Evolutionary conservation across 306 rosid genomes (phyloP).

Genomic region (Prunus padus): DNA sequence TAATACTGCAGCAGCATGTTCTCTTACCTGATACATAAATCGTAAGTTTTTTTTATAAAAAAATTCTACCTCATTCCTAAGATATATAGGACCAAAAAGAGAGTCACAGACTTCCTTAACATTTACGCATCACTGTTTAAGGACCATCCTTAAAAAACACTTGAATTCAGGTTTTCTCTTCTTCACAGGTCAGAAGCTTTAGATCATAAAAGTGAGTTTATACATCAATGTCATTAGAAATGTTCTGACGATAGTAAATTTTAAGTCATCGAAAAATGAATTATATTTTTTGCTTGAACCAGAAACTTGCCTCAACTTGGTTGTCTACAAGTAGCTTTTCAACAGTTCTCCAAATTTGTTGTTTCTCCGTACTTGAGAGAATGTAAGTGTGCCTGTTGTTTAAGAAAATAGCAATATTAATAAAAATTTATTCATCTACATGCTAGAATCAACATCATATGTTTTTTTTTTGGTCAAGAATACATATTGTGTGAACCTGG

Average conservation of each 20-base stretch:
- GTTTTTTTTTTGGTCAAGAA: not conserved
- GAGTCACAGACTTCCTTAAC: not conserved
- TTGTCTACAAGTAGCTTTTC: conserved; percentile 90
- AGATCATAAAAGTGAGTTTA: not conserved
- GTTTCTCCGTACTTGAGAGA: conserved; percentile 69
- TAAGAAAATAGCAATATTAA: not conserved
- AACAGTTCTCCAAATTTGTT: conserved; percentile 82
- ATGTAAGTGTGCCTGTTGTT: conserved; percentile 87
- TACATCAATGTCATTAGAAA: not conserved
- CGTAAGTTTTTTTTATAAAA: conserved; percentile 12
- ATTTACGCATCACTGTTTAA: not conserved
- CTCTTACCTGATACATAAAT: conserved; percentile 68
- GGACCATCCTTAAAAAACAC: not conserved
- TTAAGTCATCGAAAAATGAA: not conserved
- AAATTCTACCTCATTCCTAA: not conserved
- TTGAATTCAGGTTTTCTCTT: not conserved
- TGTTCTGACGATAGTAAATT: not conserved
- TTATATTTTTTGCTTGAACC: not conserved
- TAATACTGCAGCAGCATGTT: conserved; percentile 95
- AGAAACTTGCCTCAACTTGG: conserved; percentile 93
- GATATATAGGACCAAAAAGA: not conserved
- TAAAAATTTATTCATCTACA: not conserved
- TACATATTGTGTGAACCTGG: not conserved
- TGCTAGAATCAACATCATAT: conserved; percentile 12
- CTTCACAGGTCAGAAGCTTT: not conserved